phyloP scores from a whole-genome alignment of 768 basidiomycete species.

The Lactifluus pinguis region DNA sequence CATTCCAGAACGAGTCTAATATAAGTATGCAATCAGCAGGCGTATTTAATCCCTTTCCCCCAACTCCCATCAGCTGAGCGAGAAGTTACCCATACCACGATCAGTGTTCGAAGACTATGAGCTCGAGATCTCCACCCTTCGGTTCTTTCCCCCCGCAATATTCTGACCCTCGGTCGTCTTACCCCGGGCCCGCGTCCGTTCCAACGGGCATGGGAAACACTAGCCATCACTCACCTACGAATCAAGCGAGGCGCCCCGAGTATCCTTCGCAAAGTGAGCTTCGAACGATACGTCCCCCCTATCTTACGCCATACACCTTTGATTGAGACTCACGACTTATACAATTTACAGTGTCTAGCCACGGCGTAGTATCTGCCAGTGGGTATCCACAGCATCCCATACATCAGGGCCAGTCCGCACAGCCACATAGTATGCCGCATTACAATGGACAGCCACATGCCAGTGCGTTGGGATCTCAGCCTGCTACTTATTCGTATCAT shows the following conservation, averaged over 20 bases:
- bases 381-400: not conserved
- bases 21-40: not conserved
- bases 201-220: not conserved
- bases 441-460: not conserved
- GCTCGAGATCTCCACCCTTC: not conserved
- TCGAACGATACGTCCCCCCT: not conserved
- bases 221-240: too few relatives aligned
- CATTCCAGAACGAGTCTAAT: not conserved
- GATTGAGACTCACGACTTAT: not conserved
- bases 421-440: not conserved
- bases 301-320: not conserved
- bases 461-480: not conserved
- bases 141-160: not conserved
- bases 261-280: not conserved
- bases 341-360: not conserved
- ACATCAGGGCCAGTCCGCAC: not conserved
- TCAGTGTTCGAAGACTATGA: not conserved
- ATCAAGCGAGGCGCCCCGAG: not conserved
- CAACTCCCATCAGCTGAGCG: not conserved
- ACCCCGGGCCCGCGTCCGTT: not conserved
- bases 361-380: not conserved
- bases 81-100: not conserved
- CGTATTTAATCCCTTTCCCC: not conserved
- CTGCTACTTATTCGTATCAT: not conserved
- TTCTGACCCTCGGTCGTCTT: not conserved